A percentile compares a stretch with the other conserved stretches of the same genome.
Conservation (phyloP, 768 basidiomycete genomes). For the Boletus bicolor region DNA sequence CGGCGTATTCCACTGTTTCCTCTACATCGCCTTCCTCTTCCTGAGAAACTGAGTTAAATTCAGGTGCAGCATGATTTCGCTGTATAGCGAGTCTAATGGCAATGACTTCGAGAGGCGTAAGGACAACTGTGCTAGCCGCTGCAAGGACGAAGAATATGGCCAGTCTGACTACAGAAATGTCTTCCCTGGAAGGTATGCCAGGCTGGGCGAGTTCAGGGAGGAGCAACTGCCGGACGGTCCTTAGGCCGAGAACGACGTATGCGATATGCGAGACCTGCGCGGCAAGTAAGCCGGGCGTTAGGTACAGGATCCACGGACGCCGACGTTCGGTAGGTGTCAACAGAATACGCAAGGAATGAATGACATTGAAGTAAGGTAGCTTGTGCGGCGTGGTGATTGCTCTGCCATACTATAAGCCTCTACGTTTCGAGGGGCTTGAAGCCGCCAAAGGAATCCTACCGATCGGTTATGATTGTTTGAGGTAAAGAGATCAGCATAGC, state of each 20-base stretch:
- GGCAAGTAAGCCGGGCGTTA: constrained; percentile 65
- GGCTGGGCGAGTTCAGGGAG: constrained; percentile 47
- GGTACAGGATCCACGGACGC: constrained; percentile 75
- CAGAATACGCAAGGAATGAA: constrained; percentile 61
- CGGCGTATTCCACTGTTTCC: constrained; percentile 59
- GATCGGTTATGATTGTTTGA: constrained; percentile 69
- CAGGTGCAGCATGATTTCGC: constrained; percentile 74
- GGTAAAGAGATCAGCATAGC: constrained; percentile 68
- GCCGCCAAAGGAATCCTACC: constrained; percentile 41
- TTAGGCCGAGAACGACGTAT: constrained; percentile 44
- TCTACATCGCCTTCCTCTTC: constrained; percentile 68
- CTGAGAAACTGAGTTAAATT: constrained; percentile 71
- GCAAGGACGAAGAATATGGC: constrained; percentile 57
- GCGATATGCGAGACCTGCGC: constrained; percentile 43
- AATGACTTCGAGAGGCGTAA: constrained; percentile 80
- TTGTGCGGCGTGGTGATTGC: constrained; percentile 82
- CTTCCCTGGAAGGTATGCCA: constrained; percentile 32
- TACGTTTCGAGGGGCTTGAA: neutral
- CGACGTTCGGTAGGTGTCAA: constrained; percentile 80
- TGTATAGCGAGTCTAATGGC: constrained; percentile 77
- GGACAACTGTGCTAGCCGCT: constrained; percentile 50
- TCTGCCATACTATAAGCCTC: constrained; percentile 35
- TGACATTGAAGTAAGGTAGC: constrained; percentile 58
- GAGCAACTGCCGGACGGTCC: constrained; percentile 49
- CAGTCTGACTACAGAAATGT: constrained; percentile 49